Evolutionary conservation across 2,329 filamentous ascomycete genomes (phyloP).

Genomic region (Ustulina deusta): DNA sequence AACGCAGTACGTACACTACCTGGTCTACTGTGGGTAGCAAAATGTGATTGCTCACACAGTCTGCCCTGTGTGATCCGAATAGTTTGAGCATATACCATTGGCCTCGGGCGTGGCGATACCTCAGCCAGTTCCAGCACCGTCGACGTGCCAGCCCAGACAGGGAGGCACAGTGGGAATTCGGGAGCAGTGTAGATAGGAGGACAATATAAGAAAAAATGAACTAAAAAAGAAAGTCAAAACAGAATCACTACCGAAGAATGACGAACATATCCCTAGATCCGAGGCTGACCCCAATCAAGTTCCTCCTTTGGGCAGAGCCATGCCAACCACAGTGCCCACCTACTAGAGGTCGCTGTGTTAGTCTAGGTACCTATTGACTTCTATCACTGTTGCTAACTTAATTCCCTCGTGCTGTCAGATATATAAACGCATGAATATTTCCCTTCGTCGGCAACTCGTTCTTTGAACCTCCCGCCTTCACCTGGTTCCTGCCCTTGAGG

Average conservation of each 20-base stretch:
- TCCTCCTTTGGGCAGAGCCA: not conserved
- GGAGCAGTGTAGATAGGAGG: not conserved
- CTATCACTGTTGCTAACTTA: conserved; percentile 4
- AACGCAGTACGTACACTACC: not conserved
- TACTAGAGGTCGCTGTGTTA: not conserved
- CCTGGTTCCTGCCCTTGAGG: conserved; percentile 4
- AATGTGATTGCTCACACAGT: conserved; percentile 10
- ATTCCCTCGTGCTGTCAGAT: conserved; percentile 10
- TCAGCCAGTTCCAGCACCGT: not conserved
- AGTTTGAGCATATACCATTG: too few relatives aligned
- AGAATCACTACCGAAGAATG: not conserved
- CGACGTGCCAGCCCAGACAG: not conserved
- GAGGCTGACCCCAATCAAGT: conserved; percentile 11
- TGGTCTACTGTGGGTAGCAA: not conserved
- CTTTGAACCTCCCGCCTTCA: conserved; percentile 5
- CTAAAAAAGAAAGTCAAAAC: not conserved
- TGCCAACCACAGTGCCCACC: conserved; percentile 6
- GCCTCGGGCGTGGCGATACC: not conserved
- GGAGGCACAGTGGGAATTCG: not conserved
- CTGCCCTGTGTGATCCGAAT: not conserved
- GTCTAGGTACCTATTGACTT: conserved; percentile 10
- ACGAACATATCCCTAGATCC: conserved; percentile 17
- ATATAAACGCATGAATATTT: conserved; percentile 23
- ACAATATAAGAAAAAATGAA: not conserved
- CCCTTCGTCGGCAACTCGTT: conserved; percentile 2